phyloP scores from a whole-genome alignment of 164 flowering plant genomes.

The Cinnamomum micranthum region DNA sequence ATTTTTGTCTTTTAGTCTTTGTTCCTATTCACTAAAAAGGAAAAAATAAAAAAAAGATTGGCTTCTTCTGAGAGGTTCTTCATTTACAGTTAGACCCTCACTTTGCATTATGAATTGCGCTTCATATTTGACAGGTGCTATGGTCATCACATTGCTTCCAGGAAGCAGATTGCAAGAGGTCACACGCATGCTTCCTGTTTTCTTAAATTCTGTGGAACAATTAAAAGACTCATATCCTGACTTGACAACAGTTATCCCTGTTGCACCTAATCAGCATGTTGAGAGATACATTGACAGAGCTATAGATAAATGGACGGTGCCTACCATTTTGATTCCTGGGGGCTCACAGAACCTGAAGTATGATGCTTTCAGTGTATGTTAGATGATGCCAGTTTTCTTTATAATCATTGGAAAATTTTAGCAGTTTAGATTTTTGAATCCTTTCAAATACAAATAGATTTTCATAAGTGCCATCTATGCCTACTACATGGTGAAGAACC shows the following conservation, averaged over 20 bases:
- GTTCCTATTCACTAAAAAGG: no score
- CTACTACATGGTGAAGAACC: no score
- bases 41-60: neutral
- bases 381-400: neutral
- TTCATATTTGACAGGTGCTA: slow-evolving; percentile 48
- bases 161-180: slow-evolving; percentile 98
- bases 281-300: slow-evolving; percentile 41
- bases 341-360: slow-evolving; percentile 48
- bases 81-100: neutral
- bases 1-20: no score
- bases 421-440: neutral
- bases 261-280: slow-evolving; percentile 77
- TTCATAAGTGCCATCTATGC: no score
- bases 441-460: neutral
- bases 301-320: slow-evolving; percentile 50
- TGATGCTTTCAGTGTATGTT: slow-evolving; percentile 71
- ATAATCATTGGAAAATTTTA: no score
- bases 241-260: slow-evolving; percentile 59
- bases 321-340: slow-evolving; percentile 59
- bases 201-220: slow-evolving; percentile 40
- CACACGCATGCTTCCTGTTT: slow-evolving; percentile 76
- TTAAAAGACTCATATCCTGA: slow-evolving; percentile 47
- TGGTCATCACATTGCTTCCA: slow-evolving; percentile 71
- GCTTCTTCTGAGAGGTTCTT: neutral
- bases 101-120: neutral